These are phyloP conservation scores for Cyberlindnera amylophila DNA, from an alignment of 805 yeast genomes.

Conservation along the genomic window DNA sequence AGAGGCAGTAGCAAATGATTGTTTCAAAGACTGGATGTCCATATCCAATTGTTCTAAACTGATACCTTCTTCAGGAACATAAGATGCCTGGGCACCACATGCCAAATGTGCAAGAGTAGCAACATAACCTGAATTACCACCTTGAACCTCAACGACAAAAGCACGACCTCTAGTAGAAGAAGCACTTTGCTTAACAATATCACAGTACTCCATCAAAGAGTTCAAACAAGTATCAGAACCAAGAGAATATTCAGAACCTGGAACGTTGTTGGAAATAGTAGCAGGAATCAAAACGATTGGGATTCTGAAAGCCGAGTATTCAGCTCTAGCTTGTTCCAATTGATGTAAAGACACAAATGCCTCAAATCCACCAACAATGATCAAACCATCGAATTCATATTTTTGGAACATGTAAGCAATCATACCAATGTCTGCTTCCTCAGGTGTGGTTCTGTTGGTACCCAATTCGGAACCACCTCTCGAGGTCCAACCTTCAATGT, in stretches of 20 bases:
- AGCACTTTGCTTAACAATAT: constrained; percentile 90
- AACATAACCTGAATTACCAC: constrained; percentile 93
- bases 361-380: constrained; percentile 95
- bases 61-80: constrained; percentile 80
- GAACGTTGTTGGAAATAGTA: constrained; percentile 95
- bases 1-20: constrained; percentile 54
- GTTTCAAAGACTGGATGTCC: constrained; percentile 52
- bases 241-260: constrained; percentile 96
- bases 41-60: constrained; percentile 55
- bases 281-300: constrained; percentile 95
- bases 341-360: constrained; percentile 86
- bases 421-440: constrained; percentile 69
- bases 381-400: constrained; percentile 80
- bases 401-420: constrained; percentile 92
- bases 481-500: constrained; percentile 84
- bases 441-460: constrained; percentile 85
- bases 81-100: constrained; percentile 60
- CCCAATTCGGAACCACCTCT: constrained; percentile 97
- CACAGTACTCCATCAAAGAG: constrained; percentile 87
- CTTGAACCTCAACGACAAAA: constrained; percentile 96
- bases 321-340: constrained; percentile 67
- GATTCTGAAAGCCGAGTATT: constrained; percentile 88
- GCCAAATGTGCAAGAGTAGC: constrained; percentile 71
- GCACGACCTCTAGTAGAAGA: constrained; percentile 91
- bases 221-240: constrained; percentile 97